Evolutionary conservation across 2,329 filamentous ascomycete genomes (phyloP).

Genomic region (Nigrograna mackinnonii): DNA sequence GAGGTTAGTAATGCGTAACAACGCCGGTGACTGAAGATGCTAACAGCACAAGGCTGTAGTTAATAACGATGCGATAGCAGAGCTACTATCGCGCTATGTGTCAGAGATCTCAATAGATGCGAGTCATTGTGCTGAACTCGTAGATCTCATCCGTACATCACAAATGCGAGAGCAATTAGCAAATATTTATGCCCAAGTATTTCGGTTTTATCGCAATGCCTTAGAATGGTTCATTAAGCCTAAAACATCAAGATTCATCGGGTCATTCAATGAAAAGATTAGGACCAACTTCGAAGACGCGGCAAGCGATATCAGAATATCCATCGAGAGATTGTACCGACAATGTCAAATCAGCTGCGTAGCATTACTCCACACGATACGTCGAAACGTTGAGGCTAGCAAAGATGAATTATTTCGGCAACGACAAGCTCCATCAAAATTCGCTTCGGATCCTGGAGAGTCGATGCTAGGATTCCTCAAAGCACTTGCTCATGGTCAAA

Average conservation of each 20-base stretch:
- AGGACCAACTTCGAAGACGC: conserved; percentile 8
- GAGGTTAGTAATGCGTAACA: conserved; percentile 3
- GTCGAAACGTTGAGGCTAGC: neutral
- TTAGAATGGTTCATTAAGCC: conserved; percentile 15
- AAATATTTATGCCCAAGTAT: conserved; percentile 10
- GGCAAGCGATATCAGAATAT: conserved; percentile 5
- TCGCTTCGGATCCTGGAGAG: neutral
- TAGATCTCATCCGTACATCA: conserved; percentile 4
- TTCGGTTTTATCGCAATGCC: conserved; percentile 10
- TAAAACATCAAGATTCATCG: conserved; percentile 10
- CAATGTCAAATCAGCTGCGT: conserved; percentile 1
- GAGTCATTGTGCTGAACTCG: conserved; percentile 2
- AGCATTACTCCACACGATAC: neutral
- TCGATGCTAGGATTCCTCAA: neutral
- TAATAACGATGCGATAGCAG: conserved; percentile 10
- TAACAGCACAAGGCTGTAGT: conserved; percentile 7
- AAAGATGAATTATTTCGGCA: neutral
- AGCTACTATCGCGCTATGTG: conserved; percentile 6
- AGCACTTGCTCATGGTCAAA: neutral
- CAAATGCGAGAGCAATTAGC: conserved; percentile 7
- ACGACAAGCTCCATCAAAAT: neutral
- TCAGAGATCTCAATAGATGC: conserved; percentile 9
- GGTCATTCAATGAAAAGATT: conserved; percentile 15
- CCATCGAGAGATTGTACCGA: conserved; percentile 7
- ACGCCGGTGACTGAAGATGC: neutral